A percentile compares a stretch with the other conserved stretches of the same genome.
Evolutionary conservation across 108 stramenopile genomes (phyloP).

Genomic region (Nitzschia sp.): DNA sequence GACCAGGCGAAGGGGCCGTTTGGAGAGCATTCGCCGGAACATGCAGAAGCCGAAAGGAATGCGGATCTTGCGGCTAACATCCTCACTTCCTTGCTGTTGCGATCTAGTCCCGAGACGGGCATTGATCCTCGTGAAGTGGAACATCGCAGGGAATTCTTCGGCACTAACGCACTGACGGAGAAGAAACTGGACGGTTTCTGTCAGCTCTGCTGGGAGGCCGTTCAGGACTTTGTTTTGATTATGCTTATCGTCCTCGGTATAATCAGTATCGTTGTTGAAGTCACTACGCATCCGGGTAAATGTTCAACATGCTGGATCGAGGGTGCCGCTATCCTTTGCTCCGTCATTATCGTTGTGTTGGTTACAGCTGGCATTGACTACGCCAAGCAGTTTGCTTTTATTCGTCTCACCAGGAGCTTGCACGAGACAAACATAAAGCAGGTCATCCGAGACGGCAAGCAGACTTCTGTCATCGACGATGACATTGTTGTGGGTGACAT

Average conservation of each 20-base stretch:
- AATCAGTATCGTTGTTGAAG: constrained; percentile 81
- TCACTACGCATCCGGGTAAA: constrained; percentile 66
- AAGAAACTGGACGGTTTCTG: constrained; percentile 80
- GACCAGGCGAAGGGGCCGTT: constrained; percentile 30
- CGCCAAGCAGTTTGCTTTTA: constrained; percentile 93
- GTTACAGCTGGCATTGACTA: constrained; percentile 95
- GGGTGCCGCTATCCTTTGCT: constrained; percentile 89
- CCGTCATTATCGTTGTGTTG: constrained; percentile 87
- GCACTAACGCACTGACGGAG: constrained; percentile 71
- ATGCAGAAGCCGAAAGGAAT: constrained; percentile 44
- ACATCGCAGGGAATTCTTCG: constrained; percentile 65
- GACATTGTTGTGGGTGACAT: constrained; percentile 99
- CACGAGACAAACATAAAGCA: constrained; percentile 82
- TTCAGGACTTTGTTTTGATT: constrained; percentile 91
- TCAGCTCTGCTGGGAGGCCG: constrained; percentile 87
- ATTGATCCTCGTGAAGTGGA: constrained; percentile 66
- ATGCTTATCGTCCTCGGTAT: constrained; percentile 91
- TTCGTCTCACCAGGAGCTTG: constrained; percentile 73
- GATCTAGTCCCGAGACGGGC: constrained; percentile 68
- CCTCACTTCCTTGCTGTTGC: constrained; percentile 61
- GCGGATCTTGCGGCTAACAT: constrained; percentile 74
- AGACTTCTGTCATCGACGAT: constrained; percentile 71
- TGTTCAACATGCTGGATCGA: constrained; percentile 92
- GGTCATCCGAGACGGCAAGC: constrained; percentile 86
- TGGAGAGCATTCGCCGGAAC: constrained; percentile 41